Base-by-base conservation (phyloP, 768 basidiomycete species). In the Tricholoma saponaceum region DNA sequence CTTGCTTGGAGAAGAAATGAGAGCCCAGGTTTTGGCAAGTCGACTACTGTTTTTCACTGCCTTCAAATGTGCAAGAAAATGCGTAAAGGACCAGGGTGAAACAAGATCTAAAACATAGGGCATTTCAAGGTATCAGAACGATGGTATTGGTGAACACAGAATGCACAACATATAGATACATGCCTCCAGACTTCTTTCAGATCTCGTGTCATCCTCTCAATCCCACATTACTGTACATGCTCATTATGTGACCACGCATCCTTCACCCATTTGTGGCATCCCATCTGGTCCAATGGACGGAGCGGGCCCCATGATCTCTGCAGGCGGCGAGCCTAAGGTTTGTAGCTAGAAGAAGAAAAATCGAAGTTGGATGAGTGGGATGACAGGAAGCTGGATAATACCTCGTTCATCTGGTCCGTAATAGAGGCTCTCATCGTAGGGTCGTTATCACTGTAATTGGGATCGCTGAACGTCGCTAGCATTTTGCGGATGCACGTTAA, bases 261-360 rank as follows among this genome's bases (percentile, higher is more conserved):
- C 47, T 25, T 54, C 52, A 25, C 51, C 51, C 51, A 52, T 20
- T 22, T 52, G 51, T 2, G 52, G 39, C 22, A 41, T 41, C 22
- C 85, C 85, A 51, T 88, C 85, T 1, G 75, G 49, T 0, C 82
- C 83, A 23, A 86, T 60, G 2, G 89, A 81, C 0, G 92, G 92
- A 50, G 94, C 75, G 0, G 85, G 82, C 1, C 91, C 92, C 89
- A 94, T 92, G 51, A 94, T 80, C 63, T 91, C 90, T 18, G 81
- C 66, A 2, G 92, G 92, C 0, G 91, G 92, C 3, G 87, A 81
- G 5, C 92, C 92, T 55, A 84, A 79, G 3, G 76, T 74, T 78
- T 95, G 92, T 80, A 95, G 85, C 89, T 92, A 60, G n/a, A 30
- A 52, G 12, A 39, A 18, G 20, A 53, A 52, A 33, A 46, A 23